Base-by-base conservation (phyloP, 2,329 filamentous ascomycete species). In the Stenocarpella maydis region DNA sequence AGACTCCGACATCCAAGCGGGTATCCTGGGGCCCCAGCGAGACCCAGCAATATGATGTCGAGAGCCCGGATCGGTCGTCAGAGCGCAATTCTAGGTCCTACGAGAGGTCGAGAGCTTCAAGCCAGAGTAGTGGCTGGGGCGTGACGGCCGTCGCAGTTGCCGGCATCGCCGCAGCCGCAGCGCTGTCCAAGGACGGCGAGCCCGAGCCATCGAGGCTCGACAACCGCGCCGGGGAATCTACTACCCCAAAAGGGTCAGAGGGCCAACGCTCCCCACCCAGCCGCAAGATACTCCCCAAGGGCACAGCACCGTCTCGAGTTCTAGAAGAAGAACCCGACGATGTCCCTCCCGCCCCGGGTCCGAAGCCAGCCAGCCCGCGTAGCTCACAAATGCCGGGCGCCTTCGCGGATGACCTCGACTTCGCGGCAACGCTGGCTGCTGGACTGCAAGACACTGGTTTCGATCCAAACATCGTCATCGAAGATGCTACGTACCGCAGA, bases 401-500 rank as follows among this genome's bases (percentile, higher is more conserved):
- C 12, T 94, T 92, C 74, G 87, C 82, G 1, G 86, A 90, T 68
- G 91, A 93, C 73, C 80, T 91, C 10, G 89, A 89, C 64, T 93
- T 94, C 73, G 88, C 90, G 9, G 91, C 91, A 34, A 88, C 87
- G 3, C 80, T 93, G 55, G 90, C 91, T 69, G 92, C 91, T 58
- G 90, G 89, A 1, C 82, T 92, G 60, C 81, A 90, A 75, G 86
- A 89, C n/a, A 87, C 89, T 54, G 91, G 91, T 0, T 93, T 94
- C 72, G 86, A 92, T 74, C 88, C 90, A 5, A 86, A 91, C 49
- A 88, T 93, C 69, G 88, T 93, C 54, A 90, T 91, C 43, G 83
- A 92, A 54, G 85, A 93, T 73, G 87, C 88, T 0, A 81, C 78
- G 1, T 93, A 90, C 74, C 87, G 87, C 72, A 85, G 84, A 63